These are phyloP conservation scores for Epichloe amarillans DNA, from an alignment of 2,329 filamentous ascomycete species.

Conservation along the genomic window DNA sequence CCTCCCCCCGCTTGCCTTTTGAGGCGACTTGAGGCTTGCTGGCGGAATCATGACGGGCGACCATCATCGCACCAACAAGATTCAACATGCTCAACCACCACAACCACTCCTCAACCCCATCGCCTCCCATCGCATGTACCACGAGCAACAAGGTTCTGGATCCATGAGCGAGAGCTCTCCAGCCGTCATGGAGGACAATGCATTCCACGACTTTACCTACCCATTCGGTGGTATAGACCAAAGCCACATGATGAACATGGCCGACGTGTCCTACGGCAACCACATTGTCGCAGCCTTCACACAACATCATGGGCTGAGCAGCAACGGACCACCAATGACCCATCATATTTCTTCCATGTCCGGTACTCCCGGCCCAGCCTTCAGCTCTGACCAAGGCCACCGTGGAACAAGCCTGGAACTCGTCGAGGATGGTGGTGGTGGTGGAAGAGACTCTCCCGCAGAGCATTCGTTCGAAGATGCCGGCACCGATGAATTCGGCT, in stretches of 20 bases:
- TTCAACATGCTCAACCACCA: constrained; percentile 18
- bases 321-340: constrained; percentile 8
- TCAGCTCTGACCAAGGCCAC: constrained; percentile 12
- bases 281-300: constrained; percentile 22
- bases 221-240: constrained; percentile 28
- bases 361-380: constrained; percentile 11
- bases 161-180: constrained; percentile 11
- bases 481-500: constrained; percentile 45
- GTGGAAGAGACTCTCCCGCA: constrained; percentile 28
- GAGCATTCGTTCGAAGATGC: constrained; percentile 38
- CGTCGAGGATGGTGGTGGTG: constrained; percentile 31
- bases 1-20: background rate
- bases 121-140: constrained; percentile 13
- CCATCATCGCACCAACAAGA: constrained; percentile 16
- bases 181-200: constrained; percentile 29
- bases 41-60: constrained; percentile 17
- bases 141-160: constrained; percentile 8
- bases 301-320: constrained; percentile 13
- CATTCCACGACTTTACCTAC: constrained; percentile 41
- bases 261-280: constrained; percentile 20
- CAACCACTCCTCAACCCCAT: constrained; percentile 14
- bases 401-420: constrained; percentile 21
- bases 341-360: constrained; percentile 9
- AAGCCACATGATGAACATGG: constrained; percentile 12
- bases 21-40: background rate